phyloP scores from a whole-genome alignment of 2,329 filamentous ascomycete species.

The Ophiostoma sp. region DNA sequence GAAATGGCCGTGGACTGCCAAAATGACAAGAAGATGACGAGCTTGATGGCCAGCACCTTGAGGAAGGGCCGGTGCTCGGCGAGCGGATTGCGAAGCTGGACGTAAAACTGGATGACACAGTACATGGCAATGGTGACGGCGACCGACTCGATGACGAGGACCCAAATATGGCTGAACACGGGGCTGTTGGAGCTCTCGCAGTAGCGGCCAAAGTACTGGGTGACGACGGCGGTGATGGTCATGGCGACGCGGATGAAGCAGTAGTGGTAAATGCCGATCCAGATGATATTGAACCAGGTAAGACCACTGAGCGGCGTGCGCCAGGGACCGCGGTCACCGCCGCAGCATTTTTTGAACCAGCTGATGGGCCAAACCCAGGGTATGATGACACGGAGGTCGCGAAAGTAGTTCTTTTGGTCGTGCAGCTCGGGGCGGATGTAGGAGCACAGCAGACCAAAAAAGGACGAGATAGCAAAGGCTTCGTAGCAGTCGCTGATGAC shows the following conservation, averaged over 20 bases:
- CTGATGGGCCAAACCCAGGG: slow-evolving; percentile 71
- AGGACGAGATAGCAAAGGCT: slow-evolving; percentile 80
- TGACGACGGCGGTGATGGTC: slow-evolving; percentile 70
- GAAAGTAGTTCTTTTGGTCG: slow-evolving; percentile 76
- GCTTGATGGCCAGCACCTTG: slow-evolving; percentile 80
- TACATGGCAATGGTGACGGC: slow-evolving; percentile 83
- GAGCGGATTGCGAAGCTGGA: slow-evolving; percentile 66
- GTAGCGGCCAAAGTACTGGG: slow-evolving; percentile 63
- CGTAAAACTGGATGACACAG: slow-evolving; percentile 80
- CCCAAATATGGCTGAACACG: slow-evolving; percentile 77
- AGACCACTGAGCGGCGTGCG: slow-evolving; percentile 72
- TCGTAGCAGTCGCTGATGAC: slow-evolving; percentile 82
- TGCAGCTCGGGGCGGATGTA: slow-evolving; percentile 74
- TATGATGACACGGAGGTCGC: slow-evolving; percentile 57
- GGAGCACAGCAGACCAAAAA: slow-evolving; percentile 76
- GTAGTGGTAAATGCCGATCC: slow-evolving; percentile 79
- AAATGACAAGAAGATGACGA: slow-evolving; percentile 86
- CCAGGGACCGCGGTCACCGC: slow-evolving; percentile 63
- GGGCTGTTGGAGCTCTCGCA: slow-evolving; percentile 75
- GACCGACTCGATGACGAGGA: slow-evolving; percentile 61
- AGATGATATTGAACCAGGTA: slow-evolving; percentile 87
- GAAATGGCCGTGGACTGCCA: slow-evolving; percentile 63
- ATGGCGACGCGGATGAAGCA: slow-evolving; percentile 74
- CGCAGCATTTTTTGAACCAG: slow-evolving; percentile 65
- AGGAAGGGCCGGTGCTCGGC: slow-evolving; percentile 65